Evolutionary conservation across 192 early-diverging fungal species (phyloP).

Genomic region (Coemansia sp.): DNA sequence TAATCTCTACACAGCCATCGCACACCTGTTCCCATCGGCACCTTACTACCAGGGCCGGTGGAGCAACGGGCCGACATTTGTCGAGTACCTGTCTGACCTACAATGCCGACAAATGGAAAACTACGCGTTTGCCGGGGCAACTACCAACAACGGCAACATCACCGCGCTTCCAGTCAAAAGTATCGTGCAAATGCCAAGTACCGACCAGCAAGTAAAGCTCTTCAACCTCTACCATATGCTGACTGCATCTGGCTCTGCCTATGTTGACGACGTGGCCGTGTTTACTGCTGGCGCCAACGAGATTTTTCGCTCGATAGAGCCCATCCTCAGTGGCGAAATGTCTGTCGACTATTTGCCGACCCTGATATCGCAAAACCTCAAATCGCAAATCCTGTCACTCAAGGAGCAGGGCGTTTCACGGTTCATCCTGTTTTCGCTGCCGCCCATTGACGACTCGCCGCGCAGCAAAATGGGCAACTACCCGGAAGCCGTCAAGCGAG

Average conservation of each 20-base stretch:
- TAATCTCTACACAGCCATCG: conserved; percentile 48
- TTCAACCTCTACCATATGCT: conserved; percentile 46
- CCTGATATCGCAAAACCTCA: conserved; percentile 41
- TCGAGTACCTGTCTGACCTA: conserved; percentile 45
- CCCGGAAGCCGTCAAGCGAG: conserved; percentile 29
- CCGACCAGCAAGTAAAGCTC: conserved; percentile 47
- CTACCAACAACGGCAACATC: conserved; percentile 48
- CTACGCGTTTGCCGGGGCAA: conserved; percentile 49
- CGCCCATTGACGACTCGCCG: conserved; percentile 50
- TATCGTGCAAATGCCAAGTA: conserved; percentile 50
- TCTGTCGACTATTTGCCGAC: conserved; percentile 37
- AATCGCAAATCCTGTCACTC: conserved; percentile 35
- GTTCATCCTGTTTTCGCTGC: conserved; percentile 46
- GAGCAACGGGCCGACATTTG: conserved; percentile 53
- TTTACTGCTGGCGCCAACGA: conserved; percentile 51
- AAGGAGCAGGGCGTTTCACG: conserved; percentile 43
- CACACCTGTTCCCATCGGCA: conserved; percentile 44
- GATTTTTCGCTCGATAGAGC: conserved; percentile 47
- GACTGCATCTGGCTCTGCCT: conserved; percentile 40
- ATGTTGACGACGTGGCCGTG: conserved; percentile 40
- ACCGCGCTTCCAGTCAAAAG: conserved; percentile 46
- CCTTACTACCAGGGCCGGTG: conserved; percentile 51
- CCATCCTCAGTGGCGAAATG: conserved; percentile 34
- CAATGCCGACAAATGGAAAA: conserved; percentile 51
- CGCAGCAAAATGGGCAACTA: conserved; percentile 53